Conservation (phyloP, 208 protist species). For the Acanthamoeba lenticulata region DNA sequence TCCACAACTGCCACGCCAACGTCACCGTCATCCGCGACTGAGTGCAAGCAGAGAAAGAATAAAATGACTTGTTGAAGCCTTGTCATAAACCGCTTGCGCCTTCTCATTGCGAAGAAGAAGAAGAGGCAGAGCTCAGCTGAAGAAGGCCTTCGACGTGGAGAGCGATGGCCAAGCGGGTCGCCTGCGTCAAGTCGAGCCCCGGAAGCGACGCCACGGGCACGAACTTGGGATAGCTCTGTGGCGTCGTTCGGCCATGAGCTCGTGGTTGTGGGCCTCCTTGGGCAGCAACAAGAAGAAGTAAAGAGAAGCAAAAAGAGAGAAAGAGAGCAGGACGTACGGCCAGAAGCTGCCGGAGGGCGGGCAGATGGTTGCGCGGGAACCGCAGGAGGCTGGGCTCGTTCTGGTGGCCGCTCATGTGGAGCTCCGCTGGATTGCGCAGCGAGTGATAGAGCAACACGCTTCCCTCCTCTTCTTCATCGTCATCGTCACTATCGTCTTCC, state of each 20-base stretch:
- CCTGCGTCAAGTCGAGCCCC: background rate
- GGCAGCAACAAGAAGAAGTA: background rate
- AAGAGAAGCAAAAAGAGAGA: background rate
- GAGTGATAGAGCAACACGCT: constrained; percentile 30
- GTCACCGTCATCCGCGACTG: constrained; percentile 12
- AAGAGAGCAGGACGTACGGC: background rate
- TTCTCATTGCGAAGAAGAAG: no score
- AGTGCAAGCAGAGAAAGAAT: background rate
- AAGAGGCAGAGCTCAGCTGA: background rate
- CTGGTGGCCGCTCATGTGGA: constrained; percentile 22
- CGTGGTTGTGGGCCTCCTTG: no score
- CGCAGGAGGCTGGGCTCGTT: constrained; percentile 31
- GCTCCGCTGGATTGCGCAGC: background rate
- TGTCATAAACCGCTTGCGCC: no score
- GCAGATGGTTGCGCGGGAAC: background rate
- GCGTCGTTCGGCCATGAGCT: no score
- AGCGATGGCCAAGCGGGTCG: background rate
- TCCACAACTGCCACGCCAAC: constrained; percentile 47
- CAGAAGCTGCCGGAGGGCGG: background rate
- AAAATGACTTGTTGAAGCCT: background rate
- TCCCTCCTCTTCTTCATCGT: constrained; percentile 13
- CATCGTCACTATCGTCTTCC: background rate
- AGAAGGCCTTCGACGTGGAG: constrained; percentile 30
- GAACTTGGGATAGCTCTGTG: background rate
- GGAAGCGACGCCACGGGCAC: constrained; percentile 42